Evolutionary conservation across 768 basidiomycete species (phyloP).

Genomic region (Naganishia friedmannii): DNA sequence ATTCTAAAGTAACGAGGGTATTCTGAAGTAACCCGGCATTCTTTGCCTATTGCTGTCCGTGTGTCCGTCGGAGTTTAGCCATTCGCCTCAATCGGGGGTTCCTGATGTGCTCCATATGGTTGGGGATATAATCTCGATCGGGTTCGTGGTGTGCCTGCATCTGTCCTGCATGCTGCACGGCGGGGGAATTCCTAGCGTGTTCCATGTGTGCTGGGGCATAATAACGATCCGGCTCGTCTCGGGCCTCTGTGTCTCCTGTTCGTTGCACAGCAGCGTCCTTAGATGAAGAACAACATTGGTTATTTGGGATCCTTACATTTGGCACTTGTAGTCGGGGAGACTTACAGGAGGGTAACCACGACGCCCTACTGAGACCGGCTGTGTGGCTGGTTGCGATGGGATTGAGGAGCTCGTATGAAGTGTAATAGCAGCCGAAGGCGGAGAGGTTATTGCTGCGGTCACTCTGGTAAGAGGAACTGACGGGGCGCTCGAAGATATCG

Average conservation of each 20-base stretch:
- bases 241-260: background rate
- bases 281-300: too few relatives aligned
- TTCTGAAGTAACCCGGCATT: too few relatives aligned
- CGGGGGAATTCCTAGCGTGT: background rate
- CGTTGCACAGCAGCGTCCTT: background rate
- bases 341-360: background rate
- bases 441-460: background rate
- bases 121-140: background rate
- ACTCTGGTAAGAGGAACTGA: background rate
- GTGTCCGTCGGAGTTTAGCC: background rate
- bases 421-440: background rate
- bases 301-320: too few relatives aligned
- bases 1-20: too few relatives aligned
- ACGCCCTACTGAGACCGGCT: background rate
- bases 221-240: background rate
- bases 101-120: background rate
- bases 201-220: background rate
- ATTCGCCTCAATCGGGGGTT: background rate
- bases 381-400: background rate
- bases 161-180: background rate
- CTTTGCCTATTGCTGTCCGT: background rate
- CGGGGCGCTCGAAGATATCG: background rate
- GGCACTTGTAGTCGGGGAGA: background rate
- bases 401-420: background rate
- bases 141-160: background rate